A percentile compares a stretch with the other conserved stretches of the same genome.
phyloP scores from a whole-genome alignment of 2,329 filamentous ascomycete species.

The Neonectria hederae region DNA sequence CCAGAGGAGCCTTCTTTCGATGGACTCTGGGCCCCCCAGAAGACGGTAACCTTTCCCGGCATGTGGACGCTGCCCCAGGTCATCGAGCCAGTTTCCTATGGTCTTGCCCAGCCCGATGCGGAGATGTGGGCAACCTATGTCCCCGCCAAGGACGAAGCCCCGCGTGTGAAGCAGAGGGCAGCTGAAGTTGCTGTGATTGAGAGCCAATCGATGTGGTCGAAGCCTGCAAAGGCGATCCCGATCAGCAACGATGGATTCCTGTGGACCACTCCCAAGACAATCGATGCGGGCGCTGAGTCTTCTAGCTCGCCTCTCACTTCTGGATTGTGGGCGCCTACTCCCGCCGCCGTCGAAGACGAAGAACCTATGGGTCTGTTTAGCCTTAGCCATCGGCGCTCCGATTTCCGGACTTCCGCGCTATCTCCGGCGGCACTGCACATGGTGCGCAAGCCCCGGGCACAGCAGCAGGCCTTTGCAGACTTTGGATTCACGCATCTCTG shows the following conservation, averaged over 20 bases:
- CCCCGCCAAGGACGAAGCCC: constrained; percentile 31
- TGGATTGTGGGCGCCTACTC: constrained; percentile 37
- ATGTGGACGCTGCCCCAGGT: constrained; percentile 38
- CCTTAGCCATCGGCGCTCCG: constrained; percentile 38
- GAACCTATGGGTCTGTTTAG: constrained; percentile 40
- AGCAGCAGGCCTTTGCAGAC: constrained; percentile 33
- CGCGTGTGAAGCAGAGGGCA: constrained; percentile 40
- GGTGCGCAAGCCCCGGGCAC: constrained; percentile 31
- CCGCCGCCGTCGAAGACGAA: constrained; percentile 26
- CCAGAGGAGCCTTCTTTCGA: constrained; percentile 22
- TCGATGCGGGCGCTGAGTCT: constrained; percentile 18
- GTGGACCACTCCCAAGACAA: constrained; percentile 33
- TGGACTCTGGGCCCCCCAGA: constrained; percentile 38
- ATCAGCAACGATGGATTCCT: constrained; percentile 30
- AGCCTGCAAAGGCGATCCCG: constrained; percentile 24
- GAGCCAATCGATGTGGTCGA: constrained; percentile 39
- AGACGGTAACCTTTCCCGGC: constrained; percentile 24
- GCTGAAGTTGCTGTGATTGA: constrained; percentile 32
- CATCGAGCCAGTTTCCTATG: constrained; percentile 31
- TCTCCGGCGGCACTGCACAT: constrained; percentile 37
- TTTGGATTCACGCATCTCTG: constrained; percentile 37
- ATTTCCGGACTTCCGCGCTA: constrained; percentile 37
- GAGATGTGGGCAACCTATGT: constrained; percentile 40
- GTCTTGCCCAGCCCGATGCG: constrained; percentile 46
- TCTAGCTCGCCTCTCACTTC: constrained; percentile 29